Evolutionary conservation across 805 yeast species (phyloP).

Genomic region (Candida tallmaniae): DNA sequence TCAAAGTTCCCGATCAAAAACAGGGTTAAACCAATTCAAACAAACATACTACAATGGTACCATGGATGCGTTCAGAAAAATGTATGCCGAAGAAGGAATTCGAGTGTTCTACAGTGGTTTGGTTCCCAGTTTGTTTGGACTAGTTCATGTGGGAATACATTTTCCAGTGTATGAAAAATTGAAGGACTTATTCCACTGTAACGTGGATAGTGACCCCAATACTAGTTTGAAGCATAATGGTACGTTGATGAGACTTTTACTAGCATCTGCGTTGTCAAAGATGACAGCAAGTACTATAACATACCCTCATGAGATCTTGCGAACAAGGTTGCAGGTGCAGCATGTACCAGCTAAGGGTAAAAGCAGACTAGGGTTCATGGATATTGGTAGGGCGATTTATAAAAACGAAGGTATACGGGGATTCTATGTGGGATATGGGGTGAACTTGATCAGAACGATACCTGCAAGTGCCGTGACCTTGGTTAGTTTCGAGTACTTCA

Average conservation of each 20-base stretch:
- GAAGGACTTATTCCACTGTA: conserved; percentile 46
- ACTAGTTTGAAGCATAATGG: conserved; percentile 5
- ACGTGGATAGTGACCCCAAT: conserved; percentile 8
- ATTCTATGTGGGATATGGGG: conserved; percentile 84
- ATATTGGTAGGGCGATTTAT: conserved; percentile 34
- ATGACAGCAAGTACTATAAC: conserved; percentile 86
- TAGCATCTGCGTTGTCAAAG: conserved; percentile 77
- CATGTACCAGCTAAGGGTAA: conserved; percentile 18
- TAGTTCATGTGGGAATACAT: conserved; percentile 91
- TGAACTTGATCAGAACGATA: conserved; percentile 84
- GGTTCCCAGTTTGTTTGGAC: conserved; percentile 84
- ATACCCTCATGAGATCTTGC: conserved; percentile 91
- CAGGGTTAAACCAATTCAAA: conserved; percentile 23
- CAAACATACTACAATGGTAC: conserved; percentile 64
- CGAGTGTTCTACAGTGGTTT: conserved; percentile 83
- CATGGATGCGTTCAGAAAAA: conserved; percentile 73
- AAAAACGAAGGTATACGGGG: conserved; percentile 71
- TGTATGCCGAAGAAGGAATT: conserved; percentile 77
- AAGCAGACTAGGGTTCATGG: conserved; percentile 2
- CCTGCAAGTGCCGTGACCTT: conserved; percentile 96
- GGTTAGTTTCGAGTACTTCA: conserved; percentile 83
- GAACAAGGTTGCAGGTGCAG: conserved; percentile 84
- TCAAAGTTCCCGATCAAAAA: conserved; percentile 50
- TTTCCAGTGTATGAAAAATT: conserved; percentile 89
- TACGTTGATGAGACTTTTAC: conserved; percentile 27